Conservation (phyloP, 805 yeast genomes). For the Wickerhamomyces bovis region DNA sequence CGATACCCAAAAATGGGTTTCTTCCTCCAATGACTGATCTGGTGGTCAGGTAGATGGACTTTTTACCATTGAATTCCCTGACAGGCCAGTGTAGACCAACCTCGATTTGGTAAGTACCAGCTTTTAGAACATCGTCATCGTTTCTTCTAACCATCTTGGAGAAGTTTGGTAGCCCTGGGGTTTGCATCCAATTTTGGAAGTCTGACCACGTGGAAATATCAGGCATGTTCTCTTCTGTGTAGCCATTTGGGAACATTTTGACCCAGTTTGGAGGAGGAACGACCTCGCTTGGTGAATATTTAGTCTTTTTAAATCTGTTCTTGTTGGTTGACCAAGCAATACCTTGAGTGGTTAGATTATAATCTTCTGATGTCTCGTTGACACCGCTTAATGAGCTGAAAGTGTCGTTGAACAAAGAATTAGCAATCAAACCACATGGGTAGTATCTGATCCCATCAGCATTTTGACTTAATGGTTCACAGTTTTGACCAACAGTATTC, state of each 20-base stretch:
- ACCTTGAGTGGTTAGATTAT: slow-evolving; percentile 41
- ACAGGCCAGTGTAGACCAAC: slow-evolving; percentile 81
- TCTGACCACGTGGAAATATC: slow-evolving; percentile 62
- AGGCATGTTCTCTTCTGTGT: slow-evolving; percentile 62
- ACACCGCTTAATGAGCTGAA: slow-evolving; percentile 39
- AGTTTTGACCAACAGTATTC: slow-evolving; percentile 42
- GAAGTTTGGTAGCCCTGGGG: slow-evolving; percentile 66
- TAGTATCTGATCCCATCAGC: slow-evolving; percentile 55
- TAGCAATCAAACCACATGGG: slow-evolving; percentile 84
- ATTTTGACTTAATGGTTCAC: slow-evolving; percentile 59
- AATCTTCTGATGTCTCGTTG: slow-evolving; percentile 34
- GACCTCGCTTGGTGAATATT: slow-evolving; percentile 51
- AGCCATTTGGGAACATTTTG: slow-evolving; percentile 65
- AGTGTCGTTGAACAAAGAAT: slow-evolving; percentile 74
- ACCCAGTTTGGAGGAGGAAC: slow-evolving; percentile 85
- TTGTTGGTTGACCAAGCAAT: slow-evolving; percentile 73
- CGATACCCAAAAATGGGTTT: slow-evolving; percentile 63
- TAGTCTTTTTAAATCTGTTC: slow-evolving; percentile 56
- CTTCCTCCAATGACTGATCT: slow-evolving; percentile 73
- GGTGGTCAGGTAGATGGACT: slow-evolving; percentile 61
- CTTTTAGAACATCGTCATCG: slow-evolving; percentile 43
- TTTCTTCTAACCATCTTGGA: slow-evolving; percentile 62
- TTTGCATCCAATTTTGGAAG: slow-evolving; percentile 83
- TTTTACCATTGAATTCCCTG: slow-evolving; percentile 57
- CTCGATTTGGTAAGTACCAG: slow-evolving; percentile 58